A percentile compares a stretch with the other conserved stretches of the same genome.
These are phyloP conservation scores for Aureobasidium pullulans DNA, from an alignment of 2,329 filamentous ascomycete genomes.

Conservation along the genomic window DNA sequence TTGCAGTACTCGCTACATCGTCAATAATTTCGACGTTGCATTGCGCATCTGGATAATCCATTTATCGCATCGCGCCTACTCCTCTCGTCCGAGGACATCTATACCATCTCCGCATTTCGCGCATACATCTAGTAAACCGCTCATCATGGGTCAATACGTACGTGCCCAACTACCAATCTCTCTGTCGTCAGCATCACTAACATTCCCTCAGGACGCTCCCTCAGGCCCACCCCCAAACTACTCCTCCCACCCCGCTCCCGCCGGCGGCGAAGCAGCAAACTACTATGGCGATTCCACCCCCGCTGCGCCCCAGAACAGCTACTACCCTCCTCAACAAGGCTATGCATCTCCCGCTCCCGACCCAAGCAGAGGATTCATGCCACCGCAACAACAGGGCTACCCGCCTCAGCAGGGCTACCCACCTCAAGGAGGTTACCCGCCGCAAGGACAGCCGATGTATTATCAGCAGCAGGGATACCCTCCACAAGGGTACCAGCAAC, in stretches of 20 bases:
- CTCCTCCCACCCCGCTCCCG: constrained; percentile 17
- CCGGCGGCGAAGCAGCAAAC: constrained; percentile 10
- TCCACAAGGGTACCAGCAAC: constrained; percentile 31
- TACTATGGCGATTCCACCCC: constrained; percentile 9
- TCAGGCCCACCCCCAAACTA: constrained; percentile 20
- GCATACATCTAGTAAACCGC: background rate
- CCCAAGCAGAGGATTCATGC: constrained; percentile 16
- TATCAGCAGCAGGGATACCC: constrained; percentile 32
- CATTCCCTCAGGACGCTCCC: constrained; percentile 15
- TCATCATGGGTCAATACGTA: constrained; percentile 9
- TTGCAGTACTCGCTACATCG: background rate
- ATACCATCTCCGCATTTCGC: background rate
- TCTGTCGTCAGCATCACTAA: background rate
- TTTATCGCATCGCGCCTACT: background rate
- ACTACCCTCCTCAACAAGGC: constrained; percentile 12
- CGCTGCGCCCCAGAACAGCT: constrained; percentile 16
- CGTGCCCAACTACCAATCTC: background rate
- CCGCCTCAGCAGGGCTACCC: constrained; percentile 3
- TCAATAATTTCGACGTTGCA: background rate
- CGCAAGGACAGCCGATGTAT: constrained; percentile 28
- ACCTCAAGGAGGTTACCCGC: constrained; percentile 19
- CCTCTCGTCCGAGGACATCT: background rate
- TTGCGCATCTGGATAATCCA: background rate
- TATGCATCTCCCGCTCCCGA: constrained; percentile 17
- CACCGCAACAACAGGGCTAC: constrained; percentile 12